These are phyloP conservation scores for Ammopiptanthus mongolicus DNA, from an alignment of 306 rosid genomes.

Conservation along the genomic window DNA sequence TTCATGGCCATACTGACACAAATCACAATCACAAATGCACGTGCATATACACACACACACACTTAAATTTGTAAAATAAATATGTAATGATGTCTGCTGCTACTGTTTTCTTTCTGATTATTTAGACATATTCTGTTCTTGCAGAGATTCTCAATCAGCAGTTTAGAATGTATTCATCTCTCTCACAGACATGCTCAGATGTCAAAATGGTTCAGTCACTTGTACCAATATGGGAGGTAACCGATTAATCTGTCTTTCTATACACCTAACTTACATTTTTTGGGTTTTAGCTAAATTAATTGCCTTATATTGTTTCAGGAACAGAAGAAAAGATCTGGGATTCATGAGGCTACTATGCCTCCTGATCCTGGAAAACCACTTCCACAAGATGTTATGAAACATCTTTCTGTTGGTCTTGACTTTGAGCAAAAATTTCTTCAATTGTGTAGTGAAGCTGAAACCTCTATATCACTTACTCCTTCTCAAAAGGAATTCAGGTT, in stretches of 20 bases:
- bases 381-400: constrained; percentile 62
- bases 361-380: constrained; percentile 68
- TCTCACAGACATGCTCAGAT: constrained; percentile 70
- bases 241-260: constrained; percentile 13
- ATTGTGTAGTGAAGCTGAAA: constrained; percentile 40
- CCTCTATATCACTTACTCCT: constrained; percentile 29
- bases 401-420: constrained; percentile 52
- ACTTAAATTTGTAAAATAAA: not conserved
- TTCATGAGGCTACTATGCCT: constrained; percentile 39
- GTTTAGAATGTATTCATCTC: constrained; percentile 69
- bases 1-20: constrained; percentile 9
- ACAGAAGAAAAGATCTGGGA: constrained; percentile 62
- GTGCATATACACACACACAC: not conserved
- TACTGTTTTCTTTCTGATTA: not conserved
- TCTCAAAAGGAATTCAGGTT: constrained; percentile 41
- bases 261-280: constrained; percentile 1
- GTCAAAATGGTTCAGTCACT: constrained; percentile 95
- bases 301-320: constrained; percentile 45
- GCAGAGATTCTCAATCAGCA: constrained; percentile 72
- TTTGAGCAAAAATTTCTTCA: constrained; percentile 42
- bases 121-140: constrained; percentile 26
- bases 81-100: not conserved
- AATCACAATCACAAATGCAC: constrained; percentile 1
- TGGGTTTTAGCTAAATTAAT: constrained; percentile 13
- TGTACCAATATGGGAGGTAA: constrained; percentile 90